Base-by-base conservation (phyloP, 2,329 filamentous ascomycete genomes). In the Venturia effusa region DNA sequence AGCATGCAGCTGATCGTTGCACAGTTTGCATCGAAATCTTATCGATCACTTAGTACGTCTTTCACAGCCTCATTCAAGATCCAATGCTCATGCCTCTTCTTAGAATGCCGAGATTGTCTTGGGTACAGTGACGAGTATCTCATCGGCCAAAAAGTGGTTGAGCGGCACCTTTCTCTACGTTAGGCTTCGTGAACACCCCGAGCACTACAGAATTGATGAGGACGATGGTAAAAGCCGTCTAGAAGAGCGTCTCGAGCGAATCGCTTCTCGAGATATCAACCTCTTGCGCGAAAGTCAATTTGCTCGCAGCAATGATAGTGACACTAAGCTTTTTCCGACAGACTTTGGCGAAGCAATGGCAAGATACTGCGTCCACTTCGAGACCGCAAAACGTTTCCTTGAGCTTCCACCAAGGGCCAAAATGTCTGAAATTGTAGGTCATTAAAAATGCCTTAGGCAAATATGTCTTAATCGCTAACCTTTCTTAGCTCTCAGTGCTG, bases 321-420 rank as follows among this genome's bases (percentile, higher is more conserved):
- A 71, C 13, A 71, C 78, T 0, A 74, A 74, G 4, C 80, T 93
- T 59, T 78, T 75, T 32, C 85, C 84, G 55, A 93, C 89, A 0
- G 84, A 87, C 60, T 90, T 88, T 70, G 90, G 90, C 1, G 81
- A 88, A 64, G 87, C 88, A 4, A 95, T 96, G 90, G 88, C 90
- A 54, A 83, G 85, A 59, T 95, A 93, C 72, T 93, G 90, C 76
- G 78, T 94, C 3, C 84, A 84, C 27, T 92, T 92, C 68, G 82
- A 88, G 43, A 94, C 90, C 0, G 95, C 94, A 89, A 87, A 85
- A 68, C 73, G 79, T 1, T 79, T 95, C 17, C 75, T 93, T 54
- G 77, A 78, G 0, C 78, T 94, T 62, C 81, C 83, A n/a, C 73
- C 76, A 0, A 82, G 81, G 48, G 81, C 86, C 0, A 84, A 81